phyloP scores from a whole-genome alignment of 768 basidiomycete species.

The Hericium alpestre region DNA sequence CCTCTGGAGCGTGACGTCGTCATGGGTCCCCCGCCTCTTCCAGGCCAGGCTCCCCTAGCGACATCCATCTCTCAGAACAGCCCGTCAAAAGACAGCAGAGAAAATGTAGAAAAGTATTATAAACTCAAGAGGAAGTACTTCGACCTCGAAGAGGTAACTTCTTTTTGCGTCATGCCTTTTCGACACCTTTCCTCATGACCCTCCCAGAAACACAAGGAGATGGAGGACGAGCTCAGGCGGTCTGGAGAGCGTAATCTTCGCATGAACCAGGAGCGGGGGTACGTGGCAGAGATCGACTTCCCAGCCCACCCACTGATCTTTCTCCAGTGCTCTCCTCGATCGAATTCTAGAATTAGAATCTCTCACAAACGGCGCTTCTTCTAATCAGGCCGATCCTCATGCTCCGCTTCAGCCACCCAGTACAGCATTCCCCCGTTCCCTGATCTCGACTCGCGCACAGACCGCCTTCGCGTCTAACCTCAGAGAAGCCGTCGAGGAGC shows the following conservation, averaged over 20 bases:
- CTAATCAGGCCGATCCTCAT: constrained; percentile 14
- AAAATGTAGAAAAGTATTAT: constrained; percentile 50
- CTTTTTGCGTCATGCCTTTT: neutral
- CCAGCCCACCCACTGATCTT: constrained; percentile 4
- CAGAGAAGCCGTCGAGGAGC: constrained; percentile 37
- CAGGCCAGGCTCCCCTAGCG: constrained; percentile 23
- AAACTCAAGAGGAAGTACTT: constrained; percentile 56
- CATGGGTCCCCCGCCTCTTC: constrained; percentile 39
- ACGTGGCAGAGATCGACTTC: constrained; percentile 18
- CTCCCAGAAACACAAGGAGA: constrained; percentile 49
- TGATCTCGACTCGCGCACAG: constrained; percentile 32
- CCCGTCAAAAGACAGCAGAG: constrained; percentile 29
- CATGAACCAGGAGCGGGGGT: constrained; percentile 57
- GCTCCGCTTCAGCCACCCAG: constrained; percentile 27
- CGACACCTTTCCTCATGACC: neutral
- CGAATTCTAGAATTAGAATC: constrained; percentile 53
- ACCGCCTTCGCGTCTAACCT: constrained; percentile 37
- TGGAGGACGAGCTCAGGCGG: constrained; percentile 41
- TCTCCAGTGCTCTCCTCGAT: constrained; percentile 39
- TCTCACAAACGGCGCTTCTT: constrained; percentile 23
- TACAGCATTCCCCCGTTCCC: constrained; percentile 39
- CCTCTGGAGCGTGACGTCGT: constrained; percentile 37
- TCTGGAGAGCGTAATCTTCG: constrained; percentile 56
- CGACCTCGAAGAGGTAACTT: constrained; percentile 58
- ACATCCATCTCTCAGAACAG: constrained; percentile 20